Evolutionary conservation across 202 grass and related monocot genomes (phyloP).

Genomic region (Carex arenaria): DNA sequence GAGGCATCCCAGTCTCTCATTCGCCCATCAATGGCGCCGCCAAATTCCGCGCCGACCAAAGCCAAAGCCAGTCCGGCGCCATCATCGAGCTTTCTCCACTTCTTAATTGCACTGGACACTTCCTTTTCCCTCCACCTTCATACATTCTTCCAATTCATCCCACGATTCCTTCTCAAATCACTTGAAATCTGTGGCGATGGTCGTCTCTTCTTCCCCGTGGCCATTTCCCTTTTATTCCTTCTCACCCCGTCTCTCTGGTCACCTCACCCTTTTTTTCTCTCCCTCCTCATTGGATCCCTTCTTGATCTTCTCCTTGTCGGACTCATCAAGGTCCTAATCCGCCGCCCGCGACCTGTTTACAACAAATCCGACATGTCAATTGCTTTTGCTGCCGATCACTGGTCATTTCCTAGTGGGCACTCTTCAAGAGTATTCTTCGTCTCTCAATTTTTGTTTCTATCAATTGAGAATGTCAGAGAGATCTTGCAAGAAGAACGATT

Average conservation of each 20-base stretch:
- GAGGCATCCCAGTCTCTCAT: no score
- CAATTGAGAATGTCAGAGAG: not conserved
- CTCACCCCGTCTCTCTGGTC: constrained; percentile 35
- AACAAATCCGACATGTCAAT: constrained; percentile 79
- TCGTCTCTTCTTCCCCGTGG: constrained; percentile 80
- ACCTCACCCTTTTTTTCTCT: constrained; percentile 35
- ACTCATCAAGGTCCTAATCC: constrained; percentile 62
- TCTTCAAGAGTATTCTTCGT: constrained; percentile 84
- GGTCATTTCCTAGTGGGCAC: constrained; percentile 87
- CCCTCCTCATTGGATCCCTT: constrained; percentile 51
- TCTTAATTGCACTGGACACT: constrained; percentile 39
- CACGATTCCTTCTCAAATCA: constrained; percentile 76
- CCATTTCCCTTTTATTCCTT: constrained; percentile 47
- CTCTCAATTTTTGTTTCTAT: constrained; percentile 34
- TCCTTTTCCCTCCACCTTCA: constrained; percentile 59
- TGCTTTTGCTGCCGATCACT: constrained; percentile 62
- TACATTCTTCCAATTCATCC: constrained; percentile 58
- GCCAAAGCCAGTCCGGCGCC: not conserved
- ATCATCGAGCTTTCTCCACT: constrained; percentile 25
- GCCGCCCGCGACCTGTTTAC: constrained; percentile 76
- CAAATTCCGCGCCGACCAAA: not conserved
- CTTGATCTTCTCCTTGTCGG: constrained; percentile 71
- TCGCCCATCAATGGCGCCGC: not conserved
- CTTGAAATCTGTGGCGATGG: constrained; percentile 81
- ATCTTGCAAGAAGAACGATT: constrained; percentile 3